Evolutionary conservation across 495 filamentous ascomycete species (phyloP).

Genomic region (Aspergillus haitiensis): DNA sequence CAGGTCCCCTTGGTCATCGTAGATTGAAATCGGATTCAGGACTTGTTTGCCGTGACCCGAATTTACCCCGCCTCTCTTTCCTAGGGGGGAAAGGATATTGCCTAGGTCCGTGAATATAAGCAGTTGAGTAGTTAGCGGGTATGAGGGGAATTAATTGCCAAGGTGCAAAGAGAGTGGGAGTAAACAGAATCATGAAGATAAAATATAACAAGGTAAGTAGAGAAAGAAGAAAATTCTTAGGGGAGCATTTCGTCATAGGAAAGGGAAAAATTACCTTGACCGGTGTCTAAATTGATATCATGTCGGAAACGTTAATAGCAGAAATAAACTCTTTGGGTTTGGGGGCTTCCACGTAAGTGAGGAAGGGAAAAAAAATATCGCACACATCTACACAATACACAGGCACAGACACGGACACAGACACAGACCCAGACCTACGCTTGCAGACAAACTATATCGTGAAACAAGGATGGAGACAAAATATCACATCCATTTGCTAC

Average conservation of each 20-base stretch:
- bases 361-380: no score
- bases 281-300: slow-evolving; percentile 14
- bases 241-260: background rate
- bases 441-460: background rate
- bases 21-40: background rate
- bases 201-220: no score
- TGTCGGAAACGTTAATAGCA: background rate
- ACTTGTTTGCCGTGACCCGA: slow-evolving; percentile 14
- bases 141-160: no score
- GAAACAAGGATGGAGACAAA: background rate
- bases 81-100: background rate
- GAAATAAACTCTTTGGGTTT: slow-evolving; percentile 2
- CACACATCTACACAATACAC: no score
- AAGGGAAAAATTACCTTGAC: slow-evolving; percentile 8
- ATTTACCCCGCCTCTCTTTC: slow-evolving; percentile 15
- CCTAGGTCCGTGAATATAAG: slow-evolving; percentile 5
- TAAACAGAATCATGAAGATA: no score
- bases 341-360: slow-evolving; percentile 11
- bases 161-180: no score
- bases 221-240: no score
- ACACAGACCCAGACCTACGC: no score
- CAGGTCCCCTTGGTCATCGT: background rate
- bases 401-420: no score
- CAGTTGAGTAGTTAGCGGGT: no score
- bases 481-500: background rate